Evolutionary conservation across 352 stramenopile species (phyloP), one percentile per base, ranked within the genome.

Genomic region (Thalassiosira hispida): DNA sequence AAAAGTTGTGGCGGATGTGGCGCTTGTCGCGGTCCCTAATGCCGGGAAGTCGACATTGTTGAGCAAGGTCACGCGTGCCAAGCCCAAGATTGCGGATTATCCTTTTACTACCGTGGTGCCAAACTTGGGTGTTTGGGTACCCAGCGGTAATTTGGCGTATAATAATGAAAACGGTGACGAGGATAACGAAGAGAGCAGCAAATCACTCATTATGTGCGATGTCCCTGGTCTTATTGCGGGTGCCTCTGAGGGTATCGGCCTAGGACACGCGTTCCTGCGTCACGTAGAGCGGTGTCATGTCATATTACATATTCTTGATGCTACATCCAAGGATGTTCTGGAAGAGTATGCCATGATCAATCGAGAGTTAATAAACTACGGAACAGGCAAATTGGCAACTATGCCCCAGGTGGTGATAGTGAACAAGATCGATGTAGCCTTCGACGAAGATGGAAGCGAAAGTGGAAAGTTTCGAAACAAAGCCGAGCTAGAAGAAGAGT

Each of bases 201-300:
- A 85, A 68, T 85, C 85, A 20, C 77, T 93, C 16, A 80, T 91
- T 29, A 44, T 93, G 46, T 93, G 88, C 29, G 95, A 98, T 82
- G 95, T 98, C 40, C 95, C 95, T 4, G 95, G 95, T n/a, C 83
- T 98, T 3, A 95, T 97, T 73, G 93, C 92, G 55, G 92, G 93
- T 25, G 97, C 97, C 0, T 95, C 98, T 49, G 90, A 96, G 29
- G 98, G 98, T 69, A 92, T 98, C 52, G 98, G 97, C 0, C 88
- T 99, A 3, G 97, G 97, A 16, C 96, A 99, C 74, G 96, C 98
- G 23, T 99, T 99, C 83, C 82, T 99, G 60, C 92, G 97, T 14
- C 98, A 99, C 84, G 98, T 99, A 35, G 96, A 99, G 84, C 96
- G 98, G 33, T 99, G 97, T 86, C 97, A 98, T 84, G 95, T 98